Percentiles rank a stretch among this genome's conserved stretches.
These are phyloP conservation scores for Arthrobotrys megalospora DNA, from an alignment of 2,329 filamentous ascomycete genomes.

Conservation along the genomic window DNA sequence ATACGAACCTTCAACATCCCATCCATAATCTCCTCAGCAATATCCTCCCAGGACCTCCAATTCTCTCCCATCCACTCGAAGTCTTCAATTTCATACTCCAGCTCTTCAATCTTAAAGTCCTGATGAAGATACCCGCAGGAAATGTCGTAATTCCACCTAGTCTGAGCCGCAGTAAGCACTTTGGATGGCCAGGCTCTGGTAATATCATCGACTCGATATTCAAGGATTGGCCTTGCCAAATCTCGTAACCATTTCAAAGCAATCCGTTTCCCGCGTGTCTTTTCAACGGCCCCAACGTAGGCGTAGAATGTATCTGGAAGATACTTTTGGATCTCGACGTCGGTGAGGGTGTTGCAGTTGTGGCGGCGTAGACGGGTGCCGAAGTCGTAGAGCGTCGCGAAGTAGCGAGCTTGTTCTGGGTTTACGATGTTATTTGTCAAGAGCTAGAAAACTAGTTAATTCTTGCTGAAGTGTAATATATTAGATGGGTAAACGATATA, in stretches of 20 bases:
- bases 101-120: slow-evolving; percentile 9
- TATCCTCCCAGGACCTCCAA: neutral
- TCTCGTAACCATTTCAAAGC: slow-evolving; percentile 27
- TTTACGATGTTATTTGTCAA: neutral
- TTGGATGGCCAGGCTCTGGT: slow-evolving; percentile 8
- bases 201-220: slow-evolving; percentile 21
- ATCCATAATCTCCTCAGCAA: slow-evolving; percentile 1
- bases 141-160: neutral
- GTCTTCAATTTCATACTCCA: slow-evolving; percentile 18
- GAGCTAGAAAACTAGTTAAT: neutral
- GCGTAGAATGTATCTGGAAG: slow-evolving; percentile 36
- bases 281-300: slow-evolving; percentile 35
- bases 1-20: slow-evolving; percentile 20
- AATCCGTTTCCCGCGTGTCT: slow-evolving; percentile 9
- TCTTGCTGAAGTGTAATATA: neutral
- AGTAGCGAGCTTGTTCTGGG: slow-evolving; percentile 29
- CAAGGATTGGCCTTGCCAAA: slow-evolving; percentile 31
- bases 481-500: neutral
- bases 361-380: slow-evolving; percentile 14
- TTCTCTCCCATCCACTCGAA: neutral
- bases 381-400: slow-evolving; percentile 33
- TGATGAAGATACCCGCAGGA: neutral
- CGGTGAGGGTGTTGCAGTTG: neutral
- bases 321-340: slow-evolving; percentile 13
- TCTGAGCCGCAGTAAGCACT: neutral